Evolutionary conservation across 208 protist species (phyloP).

Genomic region (Trypanosomatidae sp.): DNA sequence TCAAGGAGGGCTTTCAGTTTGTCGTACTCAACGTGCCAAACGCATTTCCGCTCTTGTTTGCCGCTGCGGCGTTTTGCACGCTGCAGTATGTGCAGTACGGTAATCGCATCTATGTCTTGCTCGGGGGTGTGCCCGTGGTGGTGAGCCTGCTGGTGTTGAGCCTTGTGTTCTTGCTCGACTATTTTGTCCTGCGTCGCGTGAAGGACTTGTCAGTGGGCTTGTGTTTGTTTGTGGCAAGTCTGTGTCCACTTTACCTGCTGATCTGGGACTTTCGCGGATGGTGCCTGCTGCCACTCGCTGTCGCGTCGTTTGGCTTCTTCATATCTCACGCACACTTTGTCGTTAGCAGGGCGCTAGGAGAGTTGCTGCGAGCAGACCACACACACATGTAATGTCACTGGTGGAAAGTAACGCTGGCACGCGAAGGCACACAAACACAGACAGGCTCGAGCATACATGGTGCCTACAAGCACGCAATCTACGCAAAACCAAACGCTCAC

Average conservation of each 20-base stretch:
- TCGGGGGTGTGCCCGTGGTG: conserved; percentile 39
- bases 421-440: not conserved
- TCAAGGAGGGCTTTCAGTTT: conserved; percentile 32
- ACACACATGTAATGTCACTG: conserved; percentile 6
- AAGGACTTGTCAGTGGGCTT: conserved; percentile 40
- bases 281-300: conserved; percentile 32
- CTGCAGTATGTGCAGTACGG: conserved; percentile 56
- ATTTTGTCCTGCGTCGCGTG: conserved; percentile 16
- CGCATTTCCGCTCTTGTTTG: conserved; percentile 46
- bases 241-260: conserved; percentile 53
- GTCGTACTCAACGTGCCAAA: conserved; percentile 56
- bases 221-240: conserved; percentile 29
- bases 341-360: conserved; percentile 16
- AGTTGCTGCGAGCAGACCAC: conserved; percentile 17
- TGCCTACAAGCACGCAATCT: no score
- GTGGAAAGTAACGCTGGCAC: not conserved
- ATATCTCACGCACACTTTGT: conserved; percentile 31
- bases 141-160: conserved; percentile 37
- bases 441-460: not conserved
- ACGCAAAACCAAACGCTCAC: no score
- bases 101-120: conserved; percentile 35
- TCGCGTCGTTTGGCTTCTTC: conserved; percentile 41
- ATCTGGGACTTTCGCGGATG: conserved; percentile 44
- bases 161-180: conserved; percentile 55
- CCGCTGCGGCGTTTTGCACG: conserved; percentile 36